Conservation (phyloP, 2,329 filamentous ascomycete species). For the Cadophora sp. region DNA sequence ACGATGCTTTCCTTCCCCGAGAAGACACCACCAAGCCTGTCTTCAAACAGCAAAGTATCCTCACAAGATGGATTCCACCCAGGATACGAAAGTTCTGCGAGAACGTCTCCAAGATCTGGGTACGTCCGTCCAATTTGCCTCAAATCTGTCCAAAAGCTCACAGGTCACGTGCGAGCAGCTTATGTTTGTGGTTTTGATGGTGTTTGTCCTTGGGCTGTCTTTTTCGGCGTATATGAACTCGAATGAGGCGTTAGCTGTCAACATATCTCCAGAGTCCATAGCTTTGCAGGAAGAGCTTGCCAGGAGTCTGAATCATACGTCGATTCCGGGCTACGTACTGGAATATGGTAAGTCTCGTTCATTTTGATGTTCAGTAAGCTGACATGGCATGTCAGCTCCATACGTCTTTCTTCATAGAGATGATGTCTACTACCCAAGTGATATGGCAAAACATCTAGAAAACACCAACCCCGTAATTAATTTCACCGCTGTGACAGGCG, state of each 20-base stretch:
- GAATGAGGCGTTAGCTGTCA: slow-evolving; percentile 12
- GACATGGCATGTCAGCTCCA: slow-evolving; percentile 48
- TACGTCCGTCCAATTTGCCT: slow-evolving; percentile 2
- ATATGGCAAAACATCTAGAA: slow-evolving; percentile 51
- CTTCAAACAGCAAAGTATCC: slow-evolving; percentile 5
- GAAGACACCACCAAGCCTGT: not conserved
- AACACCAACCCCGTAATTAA: slow-evolving; percentile 52
- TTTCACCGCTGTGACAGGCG: slow-evolving; percentile 46
- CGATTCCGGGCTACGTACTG: slow-evolving; percentile 50
- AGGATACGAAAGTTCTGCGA: slow-evolving; percentile 21
- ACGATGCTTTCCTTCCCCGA: slow-evolving; percentile 27
- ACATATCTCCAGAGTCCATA: slow-evolving; percentile 26
- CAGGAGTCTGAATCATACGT: slow-evolving; percentile 25
- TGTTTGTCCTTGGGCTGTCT: slow-evolving; percentile 26
- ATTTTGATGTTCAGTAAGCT: not conserved
- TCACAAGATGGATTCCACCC: slow-evolving; percentile 24
- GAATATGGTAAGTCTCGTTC: slow-evolving; percentile 47
- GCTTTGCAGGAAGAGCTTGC: slow-evolving; percentile 23
- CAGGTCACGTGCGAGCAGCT: slow-evolving; percentile 29
- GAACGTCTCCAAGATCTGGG: slow-evolving; percentile 26
- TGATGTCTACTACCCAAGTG: slow-evolving; percentile 55
- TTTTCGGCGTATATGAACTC: slow-evolving; percentile 23
- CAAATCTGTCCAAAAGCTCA: slow-evolving; percentile 5
- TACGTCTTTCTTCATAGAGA: slow-evolving; percentile 54
- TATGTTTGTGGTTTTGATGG: slow-evolving; percentile 23